Evolutionary conservation across 306 rosid species (phyloP).

Genomic region (Pyrus betulifolia): DNA sequence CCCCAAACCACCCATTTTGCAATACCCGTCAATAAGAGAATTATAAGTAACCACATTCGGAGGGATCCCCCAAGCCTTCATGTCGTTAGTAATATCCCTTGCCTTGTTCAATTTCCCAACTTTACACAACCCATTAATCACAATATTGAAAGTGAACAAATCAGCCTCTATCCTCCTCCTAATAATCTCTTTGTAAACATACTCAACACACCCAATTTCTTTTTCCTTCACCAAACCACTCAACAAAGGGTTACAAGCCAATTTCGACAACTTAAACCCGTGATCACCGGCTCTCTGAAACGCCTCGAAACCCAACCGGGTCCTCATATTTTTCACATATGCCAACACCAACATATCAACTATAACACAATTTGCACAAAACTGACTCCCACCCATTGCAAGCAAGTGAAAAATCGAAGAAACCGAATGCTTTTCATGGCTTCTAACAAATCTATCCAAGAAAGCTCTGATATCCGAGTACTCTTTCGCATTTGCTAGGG

Average conservation of each 20-base stretch:
- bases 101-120: slow-evolving; percentile 83
- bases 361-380: slow-evolving; percentile 40
- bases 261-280: slow-evolving; percentile 52
- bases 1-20: slow-evolving; percentile 64
- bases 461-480: slow-evolving; percentile 60
- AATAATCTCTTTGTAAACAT: slow-evolving; percentile 61
- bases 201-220: slow-evolving; percentile 45
- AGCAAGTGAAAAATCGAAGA: slow-evolving; percentile 61
- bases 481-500: slow-evolving; percentile 40
- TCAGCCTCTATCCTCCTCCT: slow-evolving; percentile 55
- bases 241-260: slow-evolving; percentile 69
- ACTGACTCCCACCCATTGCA: slow-evolving; percentile 18
- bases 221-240: slow-evolving; percentile 55
- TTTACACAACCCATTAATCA: slow-evolving; percentile 71
- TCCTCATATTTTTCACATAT: slow-evolving; percentile 45
- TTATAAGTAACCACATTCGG: slow-evolving; percentile 69
- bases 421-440: slow-evolving; percentile 32
- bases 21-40: slow-evolving; percentile 60
- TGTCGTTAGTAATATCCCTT: slow-evolving; percentile 54
- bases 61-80: slow-evolving; percentile 64
- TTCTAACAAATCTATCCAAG: slow-evolving; percentile 47
- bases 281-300: slow-evolving; percentile 69
- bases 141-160: slow-evolving; percentile 36
- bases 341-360: slow-evolving; percentile 65
- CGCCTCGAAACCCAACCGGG: slow-evolving; percentile 48